phyloP scores from a whole-genome alignment of 148 eudicot genomes.

The Linanthus parryae region DNA sequence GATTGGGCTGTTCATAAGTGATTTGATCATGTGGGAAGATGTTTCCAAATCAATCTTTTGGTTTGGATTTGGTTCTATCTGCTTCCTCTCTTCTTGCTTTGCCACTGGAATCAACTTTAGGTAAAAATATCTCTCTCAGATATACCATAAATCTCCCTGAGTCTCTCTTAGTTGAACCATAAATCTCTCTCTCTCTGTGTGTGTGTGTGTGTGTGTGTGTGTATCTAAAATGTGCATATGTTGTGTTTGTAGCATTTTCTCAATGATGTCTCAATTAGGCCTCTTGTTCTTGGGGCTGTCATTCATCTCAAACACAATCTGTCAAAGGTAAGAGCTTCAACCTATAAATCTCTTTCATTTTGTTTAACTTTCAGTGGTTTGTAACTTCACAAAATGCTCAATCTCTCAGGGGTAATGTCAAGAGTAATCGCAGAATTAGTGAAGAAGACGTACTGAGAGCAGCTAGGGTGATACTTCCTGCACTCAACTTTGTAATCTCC shows the following conservation, averaged over 20 bases:
- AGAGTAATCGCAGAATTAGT: conserved; percentile 36
- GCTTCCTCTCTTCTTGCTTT: conserved; percentile 82
- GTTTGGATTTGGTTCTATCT: conserved; percentile 93
- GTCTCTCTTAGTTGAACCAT: neutral
- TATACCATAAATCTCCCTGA: neutral
- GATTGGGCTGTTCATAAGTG: conserved; percentile 45
- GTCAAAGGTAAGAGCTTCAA: conserved; percentile 35
- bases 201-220: neutral
- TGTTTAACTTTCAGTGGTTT: neutral
- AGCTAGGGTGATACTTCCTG: conserved; percentile 62
- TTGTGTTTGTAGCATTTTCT: conserved; percentile 55
- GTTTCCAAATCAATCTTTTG: conserved; percentile 86
- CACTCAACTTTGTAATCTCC: conserved; percentile 54
- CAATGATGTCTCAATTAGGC: conserved; percentile 69
- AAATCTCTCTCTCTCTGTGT: neutral
- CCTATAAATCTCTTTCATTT: neutral
- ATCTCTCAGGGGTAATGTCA: conserved; percentile 26
- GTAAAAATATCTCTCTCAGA: conserved; percentile 18
- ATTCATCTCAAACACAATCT: conserved; percentile 61
- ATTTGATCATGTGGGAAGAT: conserved; percentile 82
- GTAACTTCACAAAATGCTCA: conserved; percentile 4
- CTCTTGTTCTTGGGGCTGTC: conserved; percentile 66
- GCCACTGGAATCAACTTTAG: conserved; percentile 58
- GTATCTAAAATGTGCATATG: neutral
- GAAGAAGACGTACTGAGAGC: conserved; percentile 66